Evolutionary conservation across 2,329 filamentous ascomycete species (phyloP).

Genomic region (Blastomyces gilchristii): DNA sequence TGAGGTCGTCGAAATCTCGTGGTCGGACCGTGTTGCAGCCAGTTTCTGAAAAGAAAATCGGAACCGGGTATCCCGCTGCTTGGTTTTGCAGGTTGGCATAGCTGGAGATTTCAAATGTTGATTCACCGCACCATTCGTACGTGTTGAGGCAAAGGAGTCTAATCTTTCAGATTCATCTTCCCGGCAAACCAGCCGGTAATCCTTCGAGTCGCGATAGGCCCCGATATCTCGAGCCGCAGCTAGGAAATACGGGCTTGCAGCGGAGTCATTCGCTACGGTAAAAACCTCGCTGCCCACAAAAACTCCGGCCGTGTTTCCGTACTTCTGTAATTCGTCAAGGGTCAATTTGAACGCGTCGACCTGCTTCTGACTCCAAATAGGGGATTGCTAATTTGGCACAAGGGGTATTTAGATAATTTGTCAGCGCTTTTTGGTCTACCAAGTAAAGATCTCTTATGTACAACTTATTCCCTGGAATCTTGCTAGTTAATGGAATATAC

Average conservation of each 20-base stretch:
- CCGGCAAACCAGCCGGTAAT: slow-evolving; percentile 72
- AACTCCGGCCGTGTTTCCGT: slow-evolving; percentile 71
- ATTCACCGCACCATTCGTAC: slow-evolving; percentile 64
- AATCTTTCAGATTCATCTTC: slow-evolving; percentile 55
- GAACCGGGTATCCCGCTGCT: slow-evolving; percentile 63
- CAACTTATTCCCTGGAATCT: neutral
- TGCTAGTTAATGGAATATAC: slow-evolving; percentile 19
- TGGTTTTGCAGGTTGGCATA: slow-evolving; percentile 59
- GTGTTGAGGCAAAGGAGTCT: slow-evolving; percentile 84
- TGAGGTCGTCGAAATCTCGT: slow-evolving; percentile 50
- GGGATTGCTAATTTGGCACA: slow-evolving; percentile 37
- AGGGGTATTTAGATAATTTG: neutral
- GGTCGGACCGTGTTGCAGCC: slow-evolving; percentile 56
- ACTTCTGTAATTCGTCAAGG: slow-evolving; percentile 66
- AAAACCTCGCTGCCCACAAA: slow-evolving; percentile 85
- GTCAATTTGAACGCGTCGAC: slow-evolving; percentile 57
- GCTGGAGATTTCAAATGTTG: slow-evolving; percentile 51
- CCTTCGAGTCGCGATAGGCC: slow-evolving; percentile 62
- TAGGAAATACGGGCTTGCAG: slow-evolving; percentile 71
- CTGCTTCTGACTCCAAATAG: slow-evolving; percentile 65
- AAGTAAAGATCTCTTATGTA: neutral
- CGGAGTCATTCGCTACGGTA: slow-evolving; percentile 39
- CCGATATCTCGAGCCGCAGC: slow-evolving; percentile 74
- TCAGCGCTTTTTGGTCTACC: neutral
- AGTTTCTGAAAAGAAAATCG: slow-evolving; percentile 82